These are phyloP conservation scores for Stemphylium vesicarium DNA, from an alignment of 2,329 filamentous ascomycete species.

Conservation along the genomic window DNA sequence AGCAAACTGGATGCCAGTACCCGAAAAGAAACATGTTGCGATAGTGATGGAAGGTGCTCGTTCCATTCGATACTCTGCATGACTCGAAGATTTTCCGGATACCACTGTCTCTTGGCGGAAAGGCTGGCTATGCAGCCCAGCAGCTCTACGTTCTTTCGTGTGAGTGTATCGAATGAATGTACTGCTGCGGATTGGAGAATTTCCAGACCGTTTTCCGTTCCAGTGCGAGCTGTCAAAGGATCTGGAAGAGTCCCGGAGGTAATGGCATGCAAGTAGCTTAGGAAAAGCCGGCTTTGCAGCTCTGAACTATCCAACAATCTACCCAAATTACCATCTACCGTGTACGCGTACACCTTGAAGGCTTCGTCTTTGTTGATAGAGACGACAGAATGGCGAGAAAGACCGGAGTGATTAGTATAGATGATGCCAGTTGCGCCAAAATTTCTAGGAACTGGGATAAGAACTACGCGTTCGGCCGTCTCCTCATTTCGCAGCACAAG, in stretches of 20 bases:
- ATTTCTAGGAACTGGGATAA: constrained; percentile 32
- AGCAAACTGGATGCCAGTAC: constrained; percentile 31
- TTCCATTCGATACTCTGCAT: constrained; percentile 58
- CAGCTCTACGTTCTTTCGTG: constrained; percentile 12
- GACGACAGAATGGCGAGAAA: constrained; percentile 23
- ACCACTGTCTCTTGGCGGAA: constrained; percentile 51
- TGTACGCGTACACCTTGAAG: constrained; percentile 52
- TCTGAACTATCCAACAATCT: constrained; percentile 59
- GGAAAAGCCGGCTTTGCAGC: constrained; percentile 59
- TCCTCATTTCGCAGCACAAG: constrained; percentile 24
- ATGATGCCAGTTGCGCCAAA: constrained; percentile 15
- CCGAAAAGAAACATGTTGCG: constrained; percentile 39
- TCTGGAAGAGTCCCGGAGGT: constrained; percentile 62
- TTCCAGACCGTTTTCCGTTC: constrained; percentile 60
- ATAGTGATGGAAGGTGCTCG: constrained; percentile 42
- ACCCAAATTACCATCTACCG: constrained; percentile 58
- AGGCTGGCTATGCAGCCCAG: constrained; percentile 38
- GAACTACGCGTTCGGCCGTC: constrained; percentile 44
- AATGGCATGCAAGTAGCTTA: constrained; percentile 61
- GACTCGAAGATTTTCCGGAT: constrained; percentile 49
- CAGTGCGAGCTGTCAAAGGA: constrained; percentile 56
- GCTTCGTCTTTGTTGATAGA: constrained; percentile 17
- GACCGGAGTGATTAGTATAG: background rate
- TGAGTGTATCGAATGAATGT: constrained; percentile 55
- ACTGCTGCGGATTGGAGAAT: constrained; percentile 59